Evolutionary conservation across 2,329 filamentous ascomycete species (phyloP).

Genomic region (Pseudogymnoascus sp.): DNA sequence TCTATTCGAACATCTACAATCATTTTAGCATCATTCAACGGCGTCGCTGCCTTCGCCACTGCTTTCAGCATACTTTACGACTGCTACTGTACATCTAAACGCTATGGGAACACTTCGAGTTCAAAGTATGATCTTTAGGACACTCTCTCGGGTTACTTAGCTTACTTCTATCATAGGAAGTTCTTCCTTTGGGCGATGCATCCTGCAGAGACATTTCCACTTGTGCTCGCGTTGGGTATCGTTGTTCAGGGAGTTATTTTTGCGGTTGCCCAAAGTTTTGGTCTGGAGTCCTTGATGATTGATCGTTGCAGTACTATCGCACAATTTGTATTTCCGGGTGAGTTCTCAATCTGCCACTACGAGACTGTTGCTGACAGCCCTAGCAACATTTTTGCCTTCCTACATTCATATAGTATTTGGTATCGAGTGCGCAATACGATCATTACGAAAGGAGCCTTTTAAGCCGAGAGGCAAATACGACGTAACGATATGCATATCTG

Average conservation of each 20-base stretch:
- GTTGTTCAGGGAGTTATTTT: constrained; percentile 50
- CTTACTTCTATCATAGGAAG: constrained; percentile 19
- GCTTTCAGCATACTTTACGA: constrained; percentile 50
- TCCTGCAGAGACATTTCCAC: constrained; percentile 38
- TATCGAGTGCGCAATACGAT: constrained; percentile 50
- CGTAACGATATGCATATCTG: constrained; percentile 46
- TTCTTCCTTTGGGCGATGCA: constrained; percentile 27
- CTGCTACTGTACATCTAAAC: constrained; percentile 29
- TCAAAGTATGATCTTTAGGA: constrained; percentile 32
- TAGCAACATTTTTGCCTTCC: constrained; percentile 59
- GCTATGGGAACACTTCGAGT: constrained; percentile 26
- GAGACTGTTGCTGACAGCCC: constrained; percentile 22
- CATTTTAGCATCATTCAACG: constrained; percentile 53
- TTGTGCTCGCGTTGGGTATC: constrained; percentile 50
- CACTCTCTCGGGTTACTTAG: neutral
- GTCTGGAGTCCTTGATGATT: constrained; percentile 42
- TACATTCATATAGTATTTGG: constrained; percentile 59
- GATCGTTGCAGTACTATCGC: constrained; percentile 45
- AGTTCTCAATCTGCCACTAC: constrained; percentile 12
- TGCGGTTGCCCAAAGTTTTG: constrained; percentile 47
- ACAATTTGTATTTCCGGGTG: constrained; percentile 53
- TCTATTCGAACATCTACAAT: constrained; percentile 54
- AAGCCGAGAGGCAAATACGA: constrained; percentile 51
- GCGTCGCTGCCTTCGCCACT: constrained; percentile 47
- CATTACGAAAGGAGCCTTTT: constrained; percentile 47